Conservation (phyloP, 768 basidiomycete genomes). For the Tephrocybe sp. region DNA sequence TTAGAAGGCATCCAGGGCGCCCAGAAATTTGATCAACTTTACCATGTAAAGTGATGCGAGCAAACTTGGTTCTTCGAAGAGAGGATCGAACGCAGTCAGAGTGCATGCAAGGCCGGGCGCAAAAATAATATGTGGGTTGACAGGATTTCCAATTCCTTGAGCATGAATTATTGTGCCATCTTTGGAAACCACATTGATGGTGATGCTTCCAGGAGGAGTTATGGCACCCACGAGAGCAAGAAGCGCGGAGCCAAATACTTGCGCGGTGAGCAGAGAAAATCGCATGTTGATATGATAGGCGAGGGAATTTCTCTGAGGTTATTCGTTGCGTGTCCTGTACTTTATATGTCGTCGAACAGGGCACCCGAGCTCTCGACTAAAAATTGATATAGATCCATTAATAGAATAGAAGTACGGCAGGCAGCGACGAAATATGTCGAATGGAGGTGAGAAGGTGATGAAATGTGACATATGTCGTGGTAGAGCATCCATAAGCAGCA, state of each 20-base stretch:
- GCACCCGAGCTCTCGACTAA: not conserved
- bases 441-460: constrained; percentile 3
- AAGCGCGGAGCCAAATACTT: not conserved
- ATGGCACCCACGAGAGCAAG: constrained; percentile 11
- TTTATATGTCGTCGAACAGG: not conserved
- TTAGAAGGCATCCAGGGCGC: not conserved
- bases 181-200: constrained; percentile 1
- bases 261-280: not conserved
- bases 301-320: not conserved
- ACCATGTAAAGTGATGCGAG: constrained; percentile 9
- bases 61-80: constrained; percentile 5
- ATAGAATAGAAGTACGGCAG: not conserved
- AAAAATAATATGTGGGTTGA: constrained; percentile 10
- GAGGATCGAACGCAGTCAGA: constrained; percentile 9
- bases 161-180: constrained; percentile 12
- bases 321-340: not conserved
- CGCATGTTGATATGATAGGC: not conserved
- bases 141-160: constrained; percentile 9
- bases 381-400: constrained; percentile 9
- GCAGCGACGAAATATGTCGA: not conserved
- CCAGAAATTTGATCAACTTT: not conserved
- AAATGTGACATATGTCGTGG: not conserved
- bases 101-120: constrained; percentile 12
- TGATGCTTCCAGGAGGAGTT: not conserved
- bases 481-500: constrained; percentile 5